Conservation (phyloP, 2,329 filamentous ascomycete genomes). For the Byssochlamys sp. region DNA sequence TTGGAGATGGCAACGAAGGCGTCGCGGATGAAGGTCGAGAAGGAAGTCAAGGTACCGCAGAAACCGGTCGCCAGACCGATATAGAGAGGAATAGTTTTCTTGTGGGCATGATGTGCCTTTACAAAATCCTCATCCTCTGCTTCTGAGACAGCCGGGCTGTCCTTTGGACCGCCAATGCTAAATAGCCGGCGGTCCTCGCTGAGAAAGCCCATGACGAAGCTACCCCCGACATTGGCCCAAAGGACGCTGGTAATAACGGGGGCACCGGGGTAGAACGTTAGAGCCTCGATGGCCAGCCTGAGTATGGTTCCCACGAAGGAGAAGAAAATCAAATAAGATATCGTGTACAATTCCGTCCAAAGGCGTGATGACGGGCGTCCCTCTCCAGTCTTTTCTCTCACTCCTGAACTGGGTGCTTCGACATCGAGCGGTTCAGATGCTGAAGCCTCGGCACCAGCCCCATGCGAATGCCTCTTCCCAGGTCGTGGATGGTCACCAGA, state of each 20-base stretch:
- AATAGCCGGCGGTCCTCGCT: conserved; percentile 66
- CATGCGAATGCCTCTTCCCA: background rate
- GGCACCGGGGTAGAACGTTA: conserved; percentile 68
- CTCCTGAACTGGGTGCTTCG: background rate
- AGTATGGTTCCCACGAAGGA: conserved; percentile 70
- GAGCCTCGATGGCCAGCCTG: conserved; percentile 62
- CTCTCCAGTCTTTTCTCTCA: background rate
- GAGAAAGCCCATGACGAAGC: conserved; percentile 70
- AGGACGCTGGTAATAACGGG: conserved; percentile 62
- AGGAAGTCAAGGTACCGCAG: conserved; percentile 77
- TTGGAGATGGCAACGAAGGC: conserved; percentile 66
- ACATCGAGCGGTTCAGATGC: background rate
- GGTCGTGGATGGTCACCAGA: background rate
- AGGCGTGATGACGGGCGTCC: background rate
- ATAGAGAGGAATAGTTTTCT: conserved; percentile 76
- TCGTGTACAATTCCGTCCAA: conserved; percentile 43
- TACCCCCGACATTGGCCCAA: conserved; percentile 77
- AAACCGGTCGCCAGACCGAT: conserved; percentile 76
- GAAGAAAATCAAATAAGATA: conserved; percentile 72
- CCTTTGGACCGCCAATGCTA: conserved; percentile 42
- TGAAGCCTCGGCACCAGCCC: background rate
- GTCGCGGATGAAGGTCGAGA: conserved; percentile 74
- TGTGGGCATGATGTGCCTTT: conserved; percentile 49
- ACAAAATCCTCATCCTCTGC: conserved; percentile 27
- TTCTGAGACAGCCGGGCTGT: conserved; percentile 24